Conservation (phyloP, 371 early-diverging fungal species). For the Mucor ambiguus region DNA sequence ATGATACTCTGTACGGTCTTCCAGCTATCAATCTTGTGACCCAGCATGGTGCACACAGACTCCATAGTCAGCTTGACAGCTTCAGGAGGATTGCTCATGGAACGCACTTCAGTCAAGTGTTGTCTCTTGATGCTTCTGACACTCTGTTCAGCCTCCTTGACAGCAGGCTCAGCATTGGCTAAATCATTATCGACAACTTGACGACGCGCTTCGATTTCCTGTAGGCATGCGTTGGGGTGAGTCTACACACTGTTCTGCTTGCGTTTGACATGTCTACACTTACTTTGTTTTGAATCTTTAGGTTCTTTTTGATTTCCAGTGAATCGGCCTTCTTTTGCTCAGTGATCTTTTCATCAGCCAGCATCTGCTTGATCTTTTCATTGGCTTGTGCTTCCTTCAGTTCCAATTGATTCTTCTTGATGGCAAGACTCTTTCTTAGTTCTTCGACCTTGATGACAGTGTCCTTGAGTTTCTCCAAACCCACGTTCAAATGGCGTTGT, state of each 20-base stretch:
- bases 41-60: conserved; percentile 94
- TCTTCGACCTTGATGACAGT: conserved; percentile 97
- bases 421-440: conserved; percentile 85
- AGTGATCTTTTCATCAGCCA: conserved; percentile 95
- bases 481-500: conserved; percentile 97
- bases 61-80: conserved; percentile 98
- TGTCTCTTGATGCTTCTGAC: conserved; percentile 95
- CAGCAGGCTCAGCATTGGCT: conserved; percentile 96
- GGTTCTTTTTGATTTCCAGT: conserved; percentile 74
- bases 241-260: too few relatives aligned
- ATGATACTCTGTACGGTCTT: conserved; percentile 89
- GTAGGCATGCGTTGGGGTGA: too few relatives aligned
- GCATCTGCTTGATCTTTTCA: conserved; percentile 95
- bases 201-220: conserved; percentile 82
- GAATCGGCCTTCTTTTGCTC: conserved; percentile 90
- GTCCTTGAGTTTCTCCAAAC: conserved; percentile 93
- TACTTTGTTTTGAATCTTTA: conserved; percentile 76
- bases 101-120: conserved; percentile 97
- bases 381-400: conserved; percentile 91
- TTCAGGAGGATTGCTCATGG: conserved; percentile 98
- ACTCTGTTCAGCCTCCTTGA: conserved; percentile 93
- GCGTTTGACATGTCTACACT: too few relatives aligned
- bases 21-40: conserved; percentile 86
- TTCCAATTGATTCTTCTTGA: conserved; percentile 88
- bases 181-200: conserved; percentile 87